Evolutionary conservation across 179 eudicot genomes (phyloP).

Genomic region (Spergularia azorica): DNA sequence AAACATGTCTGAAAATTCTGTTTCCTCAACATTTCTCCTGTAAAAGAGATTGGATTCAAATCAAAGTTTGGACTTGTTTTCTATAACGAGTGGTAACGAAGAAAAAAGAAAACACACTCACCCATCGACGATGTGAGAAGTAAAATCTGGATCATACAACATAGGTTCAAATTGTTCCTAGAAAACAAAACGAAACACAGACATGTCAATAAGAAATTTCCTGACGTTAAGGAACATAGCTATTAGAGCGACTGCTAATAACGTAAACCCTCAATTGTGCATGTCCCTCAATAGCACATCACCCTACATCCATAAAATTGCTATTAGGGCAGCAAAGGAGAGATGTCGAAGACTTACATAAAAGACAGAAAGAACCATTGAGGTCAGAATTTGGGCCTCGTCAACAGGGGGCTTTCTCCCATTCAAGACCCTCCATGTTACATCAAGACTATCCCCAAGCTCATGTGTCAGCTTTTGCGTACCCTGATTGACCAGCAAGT

Average conservation of each 20-base stretch:
- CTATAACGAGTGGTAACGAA: background rate
- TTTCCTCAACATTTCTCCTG: constrained; percentile 40
- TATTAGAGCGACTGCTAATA: no score
- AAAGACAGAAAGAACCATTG: constrained; percentile 41
- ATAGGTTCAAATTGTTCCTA: constrained; percentile 48
- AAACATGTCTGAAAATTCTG: constrained; percentile 43
- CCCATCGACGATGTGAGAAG: constrained; percentile 50
- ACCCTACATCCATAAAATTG: no score
- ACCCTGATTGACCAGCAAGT: constrained; percentile 29
- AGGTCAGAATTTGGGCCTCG: constrained; percentile 28
- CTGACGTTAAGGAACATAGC: no score
- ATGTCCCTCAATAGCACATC: no score
- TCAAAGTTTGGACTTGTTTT: background rate
- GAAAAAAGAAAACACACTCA: constrained; percentile 21
- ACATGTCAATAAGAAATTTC: no score
- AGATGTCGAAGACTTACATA: constrained; percentile 23
- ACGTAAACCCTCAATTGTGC: no score
- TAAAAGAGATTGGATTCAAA: constrained; percentile 2
- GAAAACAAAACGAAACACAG: background rate
- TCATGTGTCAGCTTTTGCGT: constrained; percentile 32
- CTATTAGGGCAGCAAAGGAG: background rate
- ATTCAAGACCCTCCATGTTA: constrained; percentile 42
- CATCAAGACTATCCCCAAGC: constrained; percentile 19
- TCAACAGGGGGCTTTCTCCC: constrained; percentile 30
- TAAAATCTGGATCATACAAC: constrained; percentile 36